A percentile compares a stretch with the other conserved stretches of the same genome.
These are phyloP conservation scores for Hansenula anomala DNA, from an alignment of 1,139 yeast genomes.

Conservation along the genomic window DNA sequence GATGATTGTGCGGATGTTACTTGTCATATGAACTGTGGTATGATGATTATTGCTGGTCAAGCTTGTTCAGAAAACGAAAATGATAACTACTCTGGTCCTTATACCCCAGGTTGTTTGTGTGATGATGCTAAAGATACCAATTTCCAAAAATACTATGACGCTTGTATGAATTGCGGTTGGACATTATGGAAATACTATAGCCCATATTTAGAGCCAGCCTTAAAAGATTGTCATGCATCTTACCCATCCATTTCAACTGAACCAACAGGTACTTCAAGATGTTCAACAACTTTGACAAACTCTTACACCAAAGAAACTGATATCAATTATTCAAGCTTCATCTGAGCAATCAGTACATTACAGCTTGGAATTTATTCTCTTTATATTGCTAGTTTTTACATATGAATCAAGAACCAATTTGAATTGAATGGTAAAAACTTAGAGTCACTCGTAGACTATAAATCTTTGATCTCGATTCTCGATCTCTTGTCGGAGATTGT, in stretches of 20 bases:
- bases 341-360: too few species aligned
- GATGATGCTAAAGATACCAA: constrained; percentile 16
- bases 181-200: constrained; percentile 27
- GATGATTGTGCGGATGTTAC: constrained; percentile 11
- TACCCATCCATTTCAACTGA: constrained; percentile 15
- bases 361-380: too few species aligned
- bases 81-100: constrained; percentile 8
- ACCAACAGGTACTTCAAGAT: constrained; percentile 24
- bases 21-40: constrained; percentile 20
- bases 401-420: too few species aligned
- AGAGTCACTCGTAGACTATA: too few species aligned
- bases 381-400: neutral
- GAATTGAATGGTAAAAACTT: too few species aligned
- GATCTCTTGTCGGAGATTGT: neutral
- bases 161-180: constrained; percentile 28
- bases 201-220: constrained; percentile 19
- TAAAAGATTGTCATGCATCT: constrained; percentile 16
- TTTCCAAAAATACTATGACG: constrained; percentile 18
- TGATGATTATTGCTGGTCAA: constrained; percentile 18
- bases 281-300: constrained; percentile 18
- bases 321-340: constrained; percentile 11
- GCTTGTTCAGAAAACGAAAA: constrained; percentile 8
- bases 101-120: constrained; percentile 15
- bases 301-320: constrained; percentile 10
- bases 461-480: too few species aligned